Conservation (phyloP, 495 filamentous ascomycete species). For the Aspergillus sclerotioniger region DNA sequence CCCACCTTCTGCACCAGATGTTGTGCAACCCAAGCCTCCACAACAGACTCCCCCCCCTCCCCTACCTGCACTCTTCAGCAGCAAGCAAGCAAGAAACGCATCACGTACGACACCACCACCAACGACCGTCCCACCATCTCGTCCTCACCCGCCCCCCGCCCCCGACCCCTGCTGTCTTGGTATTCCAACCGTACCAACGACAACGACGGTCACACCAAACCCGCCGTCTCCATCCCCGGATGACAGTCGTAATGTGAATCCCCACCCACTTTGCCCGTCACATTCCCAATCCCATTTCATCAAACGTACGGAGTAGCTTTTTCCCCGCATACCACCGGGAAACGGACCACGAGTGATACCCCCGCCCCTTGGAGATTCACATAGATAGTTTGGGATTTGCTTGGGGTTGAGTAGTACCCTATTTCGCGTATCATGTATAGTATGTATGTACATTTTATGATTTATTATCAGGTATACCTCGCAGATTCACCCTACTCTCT, state of each 20-base stretch:
- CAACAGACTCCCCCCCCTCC: slow-evolving; percentile 31
- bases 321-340: too few relatives aligned
- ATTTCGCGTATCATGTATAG: too few relatives aligned
- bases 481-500: too few relatives aligned
- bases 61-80: slow-evolving; percentile 14
- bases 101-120: slow-evolving; percentile 33
- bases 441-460: too few relatives aligned
- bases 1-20: slow-evolving; percentile 38
- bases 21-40: slow-evolving; percentile 36
- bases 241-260: background rate
- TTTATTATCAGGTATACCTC: too few relatives aligned
- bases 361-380: too few relatives aligned
- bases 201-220: slow-evolving; percentile 34
- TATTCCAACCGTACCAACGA: slow-evolving; percentile 31
- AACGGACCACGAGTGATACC: too few relatives aligned
- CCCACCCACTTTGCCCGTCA: background rate
- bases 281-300: background rate
- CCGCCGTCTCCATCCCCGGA: slow-evolving; percentile 13
- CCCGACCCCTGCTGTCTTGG: slow-evolving; percentile 18
- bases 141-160: slow-evolving; percentile 12
- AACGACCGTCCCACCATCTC: slow-evolving; percentile 31
- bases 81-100: slow-evolving; percentile 13
- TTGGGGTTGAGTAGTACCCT: too few relatives aligned
- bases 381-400: too few relatives aligned
- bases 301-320: too few relatives aligned